Evolutionary conservation across 495 filamentous ascomycete genomes (phyloP), one percentile per base, ranked within the genome.

Genomic region (Lasiosphaeria hispida): DNA sequence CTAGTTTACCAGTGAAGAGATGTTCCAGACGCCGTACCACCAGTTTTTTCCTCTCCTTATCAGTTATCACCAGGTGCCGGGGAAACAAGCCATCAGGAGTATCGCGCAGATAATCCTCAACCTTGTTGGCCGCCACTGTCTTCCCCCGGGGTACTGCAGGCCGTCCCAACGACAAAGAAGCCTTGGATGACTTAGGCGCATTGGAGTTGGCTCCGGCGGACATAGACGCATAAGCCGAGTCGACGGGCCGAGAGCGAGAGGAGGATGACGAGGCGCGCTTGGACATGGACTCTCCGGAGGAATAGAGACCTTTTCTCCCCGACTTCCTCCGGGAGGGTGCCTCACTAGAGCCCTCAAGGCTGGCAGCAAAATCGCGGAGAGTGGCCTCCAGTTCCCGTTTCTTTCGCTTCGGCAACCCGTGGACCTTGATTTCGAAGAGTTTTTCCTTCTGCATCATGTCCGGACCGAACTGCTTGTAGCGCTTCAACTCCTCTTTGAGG

Each of bases 151-250:
- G 55, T 11, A 38, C 53, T n/a, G 60, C 66, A 11, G 58, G 59
- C 19, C 48, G 61, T 23, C 55, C 60, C 23, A 63, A 55, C 23
- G 65, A 74, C 40, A 30, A 30, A 5, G 23, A 30, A 30, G 67
- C 65, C 14, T 63, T 65, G 11, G 68, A 70, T 0, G 75, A 70
- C 48, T 75, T 70, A 2, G 75, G 60, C 1, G 57, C 66, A 19
- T 68, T 47, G 10, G 66, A 66, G 45, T 61, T 66, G 3, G 55
- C 76, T 0, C 82, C 83, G 3, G 71, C 77, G 4, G 87, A 86
- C 76, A 89, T 82, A 33, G 89, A 90, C 6, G 81, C 86, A 72
- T 91, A 91, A 6, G 83, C 89, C 7, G 89, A 91, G 62, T 91
- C 88, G 7, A 84, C 74, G 10, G 77, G 78, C 51, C 77, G 79